Evolutionary conservation across 805 yeast species (phyloP), one percentile per base, ranked within the genome.

Genomic region (Yarrowia sp.): DNA sequence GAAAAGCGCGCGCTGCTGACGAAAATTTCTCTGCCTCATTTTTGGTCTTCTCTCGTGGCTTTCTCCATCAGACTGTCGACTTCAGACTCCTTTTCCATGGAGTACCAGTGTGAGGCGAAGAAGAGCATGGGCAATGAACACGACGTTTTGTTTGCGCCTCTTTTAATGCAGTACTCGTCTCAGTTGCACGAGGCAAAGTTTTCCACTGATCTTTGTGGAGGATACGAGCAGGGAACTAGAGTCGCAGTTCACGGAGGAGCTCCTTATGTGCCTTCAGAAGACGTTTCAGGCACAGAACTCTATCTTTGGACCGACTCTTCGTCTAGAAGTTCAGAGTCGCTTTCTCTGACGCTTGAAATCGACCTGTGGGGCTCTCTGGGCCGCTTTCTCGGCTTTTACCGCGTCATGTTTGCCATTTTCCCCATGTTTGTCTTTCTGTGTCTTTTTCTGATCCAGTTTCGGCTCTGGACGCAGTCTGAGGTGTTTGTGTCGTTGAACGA

Each of bases 371-470:
- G 78, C 27, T 86, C 91, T 42, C 71, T 90, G 64, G 84, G 84
- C 65, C 75, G 85, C 63, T 72, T 90, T 41, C 85, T 88, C 6
- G 76, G 90, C 65, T 79, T 93, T 62, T 91, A 87, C 71, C 78
- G 97, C 68, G 77, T 89, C 22, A 84, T 87, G 0, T 74, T 87
- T 36, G 85, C 87, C 1, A 80, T 90, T 0, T 80, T 88, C 62
- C 91, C 96, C 3, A 76, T 86, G 2, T 79, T 81, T 49, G 74
- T 87, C 19, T 77, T 85, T 0, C 74, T 84, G 0, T 63, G 83
- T 12, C 80, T 81, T 0, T 65, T 87, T 49, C 68, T 81, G 2
- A 68, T 82, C 22, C 97, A 91, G 70, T 76, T 86, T 59, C 24
- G 35, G 19, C 24, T 32, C 16, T 68, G 69, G 41, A 67, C 69